Base-by-base conservation (phyloP, 768 basidiomycete genomes). In the Mycena polygramma region DNA sequence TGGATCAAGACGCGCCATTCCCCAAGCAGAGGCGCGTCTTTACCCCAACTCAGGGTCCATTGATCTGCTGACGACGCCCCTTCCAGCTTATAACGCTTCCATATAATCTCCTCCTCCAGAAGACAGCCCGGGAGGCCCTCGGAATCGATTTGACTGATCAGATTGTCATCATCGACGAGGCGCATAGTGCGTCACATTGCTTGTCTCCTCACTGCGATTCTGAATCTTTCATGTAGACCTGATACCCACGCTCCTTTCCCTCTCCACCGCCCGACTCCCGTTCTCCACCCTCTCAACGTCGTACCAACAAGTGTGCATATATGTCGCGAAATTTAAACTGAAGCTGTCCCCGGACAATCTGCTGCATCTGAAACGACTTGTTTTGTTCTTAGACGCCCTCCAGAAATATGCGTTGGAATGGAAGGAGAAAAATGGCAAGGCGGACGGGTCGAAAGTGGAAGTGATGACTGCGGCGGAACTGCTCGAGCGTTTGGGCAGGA, bases 141-240 rank as follows among this genome's bases (percentile, higher is more conserved):
- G 93, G 93, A 2, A 96, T 99, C 67, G 89, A 94, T 76, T 82
- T 98, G 53, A 92, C 87, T 14, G 88, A 91, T 75, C 95, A 98
- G 75, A 85, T 98, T 20, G 89, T 99, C 37, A 86, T 99, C 26
- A 90, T 99, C 63, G 97, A 99, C 76, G 97, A 99, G 83, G 97
- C 97, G 0, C 97, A 99, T 80, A 98, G 95, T 96, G 75, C 66
- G 94, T 83, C 41, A 61, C 26, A 20, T 67, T 41, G 51, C n/a
- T 51, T n/a, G 53, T 52, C 39, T 17, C 30, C n/a, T 2, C 41
- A 35, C 15, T 36, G 1, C 46, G 17, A 58, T 26, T 46, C 53
- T 45, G 49, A 63, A 69, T 19, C 41, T 54, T 46, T 20, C 41
- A 51, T 46, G 6, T 67, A 97, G 95, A 98, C 79, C 81, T 98